A percentile compares a stretch with the other conserved stretches of the same genome.
Conservation (phyloP, 345 rosid genomes). For the Populus pruinosa region DNA sequence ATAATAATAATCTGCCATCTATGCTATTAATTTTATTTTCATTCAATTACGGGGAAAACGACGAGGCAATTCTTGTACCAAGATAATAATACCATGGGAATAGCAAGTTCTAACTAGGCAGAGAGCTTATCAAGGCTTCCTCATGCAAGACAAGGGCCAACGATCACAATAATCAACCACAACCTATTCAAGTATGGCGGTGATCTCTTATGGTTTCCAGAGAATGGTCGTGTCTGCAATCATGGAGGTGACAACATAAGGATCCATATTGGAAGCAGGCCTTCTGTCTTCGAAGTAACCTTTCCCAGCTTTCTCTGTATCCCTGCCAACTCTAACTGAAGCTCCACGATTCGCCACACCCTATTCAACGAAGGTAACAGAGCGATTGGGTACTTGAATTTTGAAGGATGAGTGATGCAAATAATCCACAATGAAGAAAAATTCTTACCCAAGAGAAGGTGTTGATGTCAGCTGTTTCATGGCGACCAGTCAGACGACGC, state of each 20-base stretch:
- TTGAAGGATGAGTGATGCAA: neutral
- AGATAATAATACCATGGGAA: too few relatives aligned
- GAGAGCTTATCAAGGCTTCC: too few relatives aligned
- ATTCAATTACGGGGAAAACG: too few relatives aligned
- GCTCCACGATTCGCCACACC: slow-evolving; percentile 24
- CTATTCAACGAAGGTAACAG: neutral
- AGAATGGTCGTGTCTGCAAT: slow-evolving; percentile 18
- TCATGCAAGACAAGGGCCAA: neutral
- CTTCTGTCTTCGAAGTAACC: slow-evolving; percentile 24
- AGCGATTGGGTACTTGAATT: too few relatives aligned
- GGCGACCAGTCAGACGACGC: slow-evolving; percentile 20
- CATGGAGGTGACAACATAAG: slow-evolving; percentile 17
- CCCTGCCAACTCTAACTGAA: slow-evolving; percentile 16
- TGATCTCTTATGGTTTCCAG: slow-evolving; percentile 5
- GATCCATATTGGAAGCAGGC: slow-evolving; percentile 23
- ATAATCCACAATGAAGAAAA: neutral
- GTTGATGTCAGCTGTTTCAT: slow-evolving; percentile 26
- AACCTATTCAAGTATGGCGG: neutral
- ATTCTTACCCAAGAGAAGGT: slow-evolving; percentile 16
- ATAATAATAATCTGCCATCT: too few relatives aligned
- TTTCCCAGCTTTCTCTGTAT: slow-evolving; percentile 17
- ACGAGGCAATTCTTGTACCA: too few relatives aligned
- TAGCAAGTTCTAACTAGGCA: too few relatives aligned
- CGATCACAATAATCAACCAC: too few relatives aligned
- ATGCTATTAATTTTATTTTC: too few relatives aligned